phyloP scores from a whole-genome alignment of 2,329 filamentous ascomycete species.

The Trichophyton schoenleinii region DNA sequence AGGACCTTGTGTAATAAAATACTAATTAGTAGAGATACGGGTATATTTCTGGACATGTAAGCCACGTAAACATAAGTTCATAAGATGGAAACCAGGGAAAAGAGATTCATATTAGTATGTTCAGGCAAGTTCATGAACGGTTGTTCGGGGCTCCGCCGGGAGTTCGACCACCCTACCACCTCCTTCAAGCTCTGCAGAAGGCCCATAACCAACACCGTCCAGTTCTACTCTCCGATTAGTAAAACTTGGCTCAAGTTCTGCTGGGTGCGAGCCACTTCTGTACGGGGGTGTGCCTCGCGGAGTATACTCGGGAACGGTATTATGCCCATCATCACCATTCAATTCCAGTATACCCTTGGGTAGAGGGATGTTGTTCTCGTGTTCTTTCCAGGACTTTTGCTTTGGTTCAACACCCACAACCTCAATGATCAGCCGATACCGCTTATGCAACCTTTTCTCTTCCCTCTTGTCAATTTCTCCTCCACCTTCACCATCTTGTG shows the following conservation, averaged over 20 bases:
- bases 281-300: slow-evolving; percentile 1
- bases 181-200: background rate
- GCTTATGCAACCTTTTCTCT: slow-evolving; percentile 7
- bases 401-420: slow-evolving; percentile 2
- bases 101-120: background rate
- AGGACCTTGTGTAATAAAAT: no score
- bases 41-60: background rate
- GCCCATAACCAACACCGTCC: background rate
- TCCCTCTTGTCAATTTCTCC: slow-evolving; percentile 4
- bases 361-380: background rate
- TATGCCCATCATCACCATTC: background rate
- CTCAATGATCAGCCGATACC: slow-evolving; percentile 9
- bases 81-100: background rate
- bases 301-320: background rate
- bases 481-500: background rate
- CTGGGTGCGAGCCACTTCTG: background rate
- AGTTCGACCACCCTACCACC: background rate
- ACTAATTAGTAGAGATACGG: background rate
- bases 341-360: background rate
- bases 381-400: background rate
- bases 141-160: background rate
- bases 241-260: slow-evolving; percentile 3
- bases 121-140: slow-evolving; percentile 4
- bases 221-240: background rate
- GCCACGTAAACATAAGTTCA: background rate